Base-by-base conservation (phyloP, 371 early-diverging fungal species). In the Apophysomyces variabilis region DNA sequence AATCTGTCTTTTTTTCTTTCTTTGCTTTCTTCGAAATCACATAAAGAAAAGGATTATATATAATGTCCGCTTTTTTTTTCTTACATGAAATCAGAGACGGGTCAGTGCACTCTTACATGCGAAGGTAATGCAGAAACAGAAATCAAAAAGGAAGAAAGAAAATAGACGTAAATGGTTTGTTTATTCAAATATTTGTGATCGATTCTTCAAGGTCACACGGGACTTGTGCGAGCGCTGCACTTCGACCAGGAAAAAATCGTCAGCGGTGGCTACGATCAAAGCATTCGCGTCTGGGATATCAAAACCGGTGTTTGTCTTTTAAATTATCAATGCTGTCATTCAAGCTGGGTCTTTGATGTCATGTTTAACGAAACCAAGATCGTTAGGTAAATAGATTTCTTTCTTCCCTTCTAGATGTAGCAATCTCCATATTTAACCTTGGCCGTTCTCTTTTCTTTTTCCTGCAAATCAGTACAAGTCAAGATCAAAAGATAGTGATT, bases 321-420 rank as follows among this genome's bases (percentile, higher is more conserved):
- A 32, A 82, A 89, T 69, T 87, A 92, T 59, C 78, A 84, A 62
- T 83, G 85, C 38, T 93, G 89, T 38, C 93, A 95, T 70, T 74
- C 89, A 3, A 91, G 92, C 73, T 96, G 97, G 97, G 95, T 97
- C 13, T 97, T 97, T 84, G 94, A 96, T 77, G 95, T 97, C 16
- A 93, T 91, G 54, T 90, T 94, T 74, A 90, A 91, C 61, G 77
- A 84, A 21, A 87, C 87, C 45, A 87, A 87, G 65, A 94, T 97
- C 58, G 85, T 97, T 66, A 88, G 88, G 88, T 26, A 50, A 50
- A 26, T 50, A 9, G 13, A 8, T 11, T 13, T 11, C 41, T 13
- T 13, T 11, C 0, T 1, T 12, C 41, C 41, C 1, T 41, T 8
- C 41, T 26, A 26, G 32, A 1, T 26, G 32, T 26, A 26, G 32